phyloP scores from a whole-genome alignment of 2,329 filamentous ascomycete genomes.

The Fusarium sp. region DNA sequence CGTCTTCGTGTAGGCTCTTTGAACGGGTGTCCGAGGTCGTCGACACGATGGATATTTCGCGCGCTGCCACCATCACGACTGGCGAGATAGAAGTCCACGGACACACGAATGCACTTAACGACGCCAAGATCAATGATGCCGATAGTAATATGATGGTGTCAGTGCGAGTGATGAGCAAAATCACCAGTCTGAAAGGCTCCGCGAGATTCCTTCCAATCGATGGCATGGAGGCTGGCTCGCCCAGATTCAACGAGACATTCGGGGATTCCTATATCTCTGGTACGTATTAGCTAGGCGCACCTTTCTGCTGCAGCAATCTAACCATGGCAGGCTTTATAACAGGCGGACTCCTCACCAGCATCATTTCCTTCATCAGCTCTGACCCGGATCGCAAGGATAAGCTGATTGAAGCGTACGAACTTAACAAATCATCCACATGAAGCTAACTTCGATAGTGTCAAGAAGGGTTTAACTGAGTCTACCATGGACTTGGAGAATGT shows the following conservation, averaged over 20 bases:
- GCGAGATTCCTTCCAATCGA: not conserved
- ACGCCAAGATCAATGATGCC: conserved; percentile 1
- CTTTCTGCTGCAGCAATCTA: accelerated
- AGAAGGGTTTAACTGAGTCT: not conserved
- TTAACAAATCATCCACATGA: accelerated
- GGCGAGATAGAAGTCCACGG: not conserved
- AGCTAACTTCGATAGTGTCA: not conserved
- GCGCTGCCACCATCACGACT: not conserved
- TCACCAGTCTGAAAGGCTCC: not conserved
- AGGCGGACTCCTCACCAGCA: not conserved
- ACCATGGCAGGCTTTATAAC: not conserved
- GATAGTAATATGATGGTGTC: conserved; percentile 9
- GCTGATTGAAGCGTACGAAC: not conserved
- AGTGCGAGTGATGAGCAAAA: conserved; percentile 13
- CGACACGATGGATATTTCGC: not conserved
- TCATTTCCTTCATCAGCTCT: conserved; percentile 1
- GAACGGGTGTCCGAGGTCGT: not conserved
- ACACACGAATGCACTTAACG: not conserved
- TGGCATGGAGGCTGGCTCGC: not conserved
- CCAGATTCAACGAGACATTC: not conserved
- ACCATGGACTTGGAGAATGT: not conserved
- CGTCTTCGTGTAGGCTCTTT: not conserved
- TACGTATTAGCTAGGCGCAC: accelerated
- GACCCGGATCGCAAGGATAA: not conserved
- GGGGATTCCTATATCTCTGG: conserved; percentile 3